These are phyloP conservation scores for Corylus americana DNA, from an alignment of 306 rosid species.

Conservation along the genomic window DNA sequence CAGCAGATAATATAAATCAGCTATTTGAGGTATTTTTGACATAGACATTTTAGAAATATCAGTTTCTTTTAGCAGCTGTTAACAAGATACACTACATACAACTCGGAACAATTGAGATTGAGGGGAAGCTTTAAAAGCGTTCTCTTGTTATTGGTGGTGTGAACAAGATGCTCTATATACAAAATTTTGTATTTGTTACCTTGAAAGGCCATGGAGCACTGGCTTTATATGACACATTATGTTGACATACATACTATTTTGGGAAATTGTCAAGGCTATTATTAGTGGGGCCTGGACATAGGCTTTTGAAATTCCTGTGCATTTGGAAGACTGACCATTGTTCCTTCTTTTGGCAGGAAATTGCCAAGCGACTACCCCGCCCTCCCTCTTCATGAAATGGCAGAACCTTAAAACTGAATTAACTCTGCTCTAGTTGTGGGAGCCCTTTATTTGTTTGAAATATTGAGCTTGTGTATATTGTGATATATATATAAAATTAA, in stretches of 20 bases:
- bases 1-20: constrained; percentile 94
- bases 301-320: no score
- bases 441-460: constrained; percentile 2
- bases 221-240: no score
- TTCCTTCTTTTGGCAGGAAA: constrained; percentile 39
- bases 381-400: constrained; percentile 37
- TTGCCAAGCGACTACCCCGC: constrained; percentile 56
- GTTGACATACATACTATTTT: no score
- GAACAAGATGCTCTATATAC: constrained; percentile 64
- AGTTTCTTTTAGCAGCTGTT: not conserved
- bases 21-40: constrained; percentile 80
- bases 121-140: no score
- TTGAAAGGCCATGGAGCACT: no score
- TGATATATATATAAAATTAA: not conserved
- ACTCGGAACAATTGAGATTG: no score
- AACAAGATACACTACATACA: no score
- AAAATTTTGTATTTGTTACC: constrained; percentile 29
- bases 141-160: no score
- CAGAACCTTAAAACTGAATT: constrained; percentile 19
- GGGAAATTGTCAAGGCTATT: no score
- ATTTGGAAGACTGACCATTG: no score
- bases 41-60: not conserved
- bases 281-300: no score
- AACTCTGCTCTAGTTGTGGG: constrained; percentile 2
- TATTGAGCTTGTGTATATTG: constrained; percentile 31